phyloP scores from a whole-genome alignment of 2,329 filamentous ascomycete genomes.

The Aulographum hederae region DNA sequence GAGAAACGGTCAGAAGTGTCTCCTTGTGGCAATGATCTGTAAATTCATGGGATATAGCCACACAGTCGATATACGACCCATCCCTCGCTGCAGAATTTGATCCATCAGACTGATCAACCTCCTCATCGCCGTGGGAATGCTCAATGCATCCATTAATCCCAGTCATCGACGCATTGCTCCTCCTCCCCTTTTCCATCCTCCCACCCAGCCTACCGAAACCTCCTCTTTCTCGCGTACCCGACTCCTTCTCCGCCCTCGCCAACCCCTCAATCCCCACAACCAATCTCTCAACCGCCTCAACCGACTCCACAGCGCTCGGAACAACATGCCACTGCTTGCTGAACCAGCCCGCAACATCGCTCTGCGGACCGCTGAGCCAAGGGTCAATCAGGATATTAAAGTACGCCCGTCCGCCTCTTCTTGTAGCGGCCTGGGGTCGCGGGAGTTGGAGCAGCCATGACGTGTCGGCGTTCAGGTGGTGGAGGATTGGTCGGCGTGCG shows the following conservation, averaged over 20 bases:
- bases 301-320: constrained; percentile 33
- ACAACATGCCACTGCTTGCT: constrained; percentile 44
- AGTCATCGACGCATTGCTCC: constrained; percentile 3
- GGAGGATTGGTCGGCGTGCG: too few species aligned
- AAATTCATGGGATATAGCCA: constrained; percentile 46
- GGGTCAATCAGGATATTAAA: constrained; percentile 50
- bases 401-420: constrained; percentile 27
- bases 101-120: constrained; percentile 8
- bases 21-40: constrained; percentile 49
- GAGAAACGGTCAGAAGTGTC: constrained; percentile 37
- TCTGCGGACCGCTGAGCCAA: constrained; percentile 44
- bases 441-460: constrained; percentile 50
- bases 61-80: constrained; percentile 33
- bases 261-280: constrained; percentile 31
- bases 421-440: constrained; percentile 23
- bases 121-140: too few species aligned
- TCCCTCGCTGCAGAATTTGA: too few species aligned
- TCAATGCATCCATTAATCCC: too few species aligned
- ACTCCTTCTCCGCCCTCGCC: constrained; percentile 5
- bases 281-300: constrained; percentile 35
- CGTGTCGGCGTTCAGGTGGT: constrained; percentile 49
- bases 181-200: constrained; percentile 6
- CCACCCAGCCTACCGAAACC: too few species aligned
- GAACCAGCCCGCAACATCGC: constrained; percentile 46
- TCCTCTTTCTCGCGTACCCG: too few species aligned